Evolutionary conservation across 2,329 filamentous ascomycete genomes (phyloP).

Genomic region (Fusarium domesticum): DNA sequence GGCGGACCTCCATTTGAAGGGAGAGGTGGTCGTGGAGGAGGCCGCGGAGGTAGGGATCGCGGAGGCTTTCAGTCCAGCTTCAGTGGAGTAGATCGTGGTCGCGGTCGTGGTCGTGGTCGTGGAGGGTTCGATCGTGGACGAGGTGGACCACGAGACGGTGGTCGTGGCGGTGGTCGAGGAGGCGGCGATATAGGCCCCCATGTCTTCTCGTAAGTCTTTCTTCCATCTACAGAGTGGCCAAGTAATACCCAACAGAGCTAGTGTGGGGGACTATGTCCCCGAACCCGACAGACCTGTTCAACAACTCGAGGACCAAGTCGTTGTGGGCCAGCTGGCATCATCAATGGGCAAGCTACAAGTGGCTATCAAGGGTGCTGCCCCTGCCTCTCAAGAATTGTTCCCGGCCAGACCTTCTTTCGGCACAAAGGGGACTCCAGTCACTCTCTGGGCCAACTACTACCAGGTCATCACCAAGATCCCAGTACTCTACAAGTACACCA

Average conservation of each 20-base stretch:
- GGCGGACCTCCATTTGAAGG: slow-evolving; percentile 14
- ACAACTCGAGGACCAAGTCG: slow-evolving; percentile 41
- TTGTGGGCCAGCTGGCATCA: slow-evolving; percentile 33
- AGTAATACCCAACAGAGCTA: slow-evolving; percentile 13
- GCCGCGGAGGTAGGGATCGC: slow-evolving; percentile 11
- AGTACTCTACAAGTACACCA: slow-evolving; percentile 44
- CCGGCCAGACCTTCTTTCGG: slow-evolving; percentile 51
- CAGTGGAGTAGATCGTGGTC: slow-evolving; percentile 13
- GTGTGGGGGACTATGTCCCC: slow-evolving; percentile 22
- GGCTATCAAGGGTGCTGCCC: slow-evolving; percentile 13
- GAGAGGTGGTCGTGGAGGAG: slow-evolving; percentile 7
- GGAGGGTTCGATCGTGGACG: slow-evolving; percentile 19
- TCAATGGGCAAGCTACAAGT: slow-evolving; percentile 38
- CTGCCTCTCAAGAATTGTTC: slow-evolving; percentile 31
- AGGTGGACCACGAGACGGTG: slow-evolving; percentile 20
- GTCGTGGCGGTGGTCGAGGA: slow-evolving; percentile 19
- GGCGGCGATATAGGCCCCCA: slow-evolving; percentile 8
- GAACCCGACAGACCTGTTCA: slow-evolving; percentile 28
- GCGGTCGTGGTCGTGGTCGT: slow-evolving; percentile 21
- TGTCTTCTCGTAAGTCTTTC: slow-evolving; percentile 22
- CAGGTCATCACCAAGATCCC: slow-evolving; percentile 38
- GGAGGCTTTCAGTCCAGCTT: slow-evolving; percentile 16
- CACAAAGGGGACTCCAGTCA: slow-evolving; percentile 39
- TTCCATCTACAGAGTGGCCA: background rate
- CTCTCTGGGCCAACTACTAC: slow-evolving; percentile 57